A percentile compares a stretch with the other conserved stretches of the same genome.
Conservation (phyloP, 2,329 filamentous ascomycete genomes). For the Trichoderma hamatum region DNA sequence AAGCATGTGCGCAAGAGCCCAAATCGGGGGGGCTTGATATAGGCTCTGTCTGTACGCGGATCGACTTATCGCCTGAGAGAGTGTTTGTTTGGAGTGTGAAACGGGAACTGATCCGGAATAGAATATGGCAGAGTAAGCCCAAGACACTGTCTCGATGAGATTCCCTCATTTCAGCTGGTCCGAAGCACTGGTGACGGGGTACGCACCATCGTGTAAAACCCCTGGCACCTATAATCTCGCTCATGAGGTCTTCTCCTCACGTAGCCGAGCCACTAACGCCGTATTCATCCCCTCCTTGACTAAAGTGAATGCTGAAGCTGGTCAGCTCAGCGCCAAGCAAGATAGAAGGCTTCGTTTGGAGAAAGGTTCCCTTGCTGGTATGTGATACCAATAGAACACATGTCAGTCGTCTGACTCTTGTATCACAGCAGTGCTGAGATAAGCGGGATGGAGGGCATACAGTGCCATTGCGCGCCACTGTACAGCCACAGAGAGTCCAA, state of each 20-base stretch:
- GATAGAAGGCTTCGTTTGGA: neutral
- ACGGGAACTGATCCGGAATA: neutral
- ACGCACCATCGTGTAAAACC: neutral
- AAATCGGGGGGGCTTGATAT: neutral
- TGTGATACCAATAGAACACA: slow-evolving; percentile 3
- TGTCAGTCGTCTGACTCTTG: slow-evolving; percentile 15
- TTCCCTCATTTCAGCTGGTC: neutral
- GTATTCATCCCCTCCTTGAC: neutral
- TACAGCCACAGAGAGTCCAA: neutral
- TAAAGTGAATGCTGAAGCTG: neutral
- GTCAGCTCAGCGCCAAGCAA: slow-evolving; percentile 15
- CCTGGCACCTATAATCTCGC: slow-evolving; percentile 16
- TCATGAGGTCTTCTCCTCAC: neutral
- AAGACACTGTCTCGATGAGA: neutral
- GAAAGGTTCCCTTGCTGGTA: neutral
- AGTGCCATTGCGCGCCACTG: neutral
- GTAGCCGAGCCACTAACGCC: slow-evolving; percentile 21
- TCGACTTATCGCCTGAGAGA: neutral
- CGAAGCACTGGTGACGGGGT: too few relatives aligned
- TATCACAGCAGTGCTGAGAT: neutral
- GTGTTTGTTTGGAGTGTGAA: neutral
- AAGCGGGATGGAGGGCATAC: neutral
- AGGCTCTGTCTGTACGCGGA: neutral
- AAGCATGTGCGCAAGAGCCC: neutral
- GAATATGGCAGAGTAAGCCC: neutral